These are phyloP conservation scores for Diaporthe citri DNA, from an alignment of 2,329 filamentous ascomycete genomes.

Conservation along the genomic window DNA sequence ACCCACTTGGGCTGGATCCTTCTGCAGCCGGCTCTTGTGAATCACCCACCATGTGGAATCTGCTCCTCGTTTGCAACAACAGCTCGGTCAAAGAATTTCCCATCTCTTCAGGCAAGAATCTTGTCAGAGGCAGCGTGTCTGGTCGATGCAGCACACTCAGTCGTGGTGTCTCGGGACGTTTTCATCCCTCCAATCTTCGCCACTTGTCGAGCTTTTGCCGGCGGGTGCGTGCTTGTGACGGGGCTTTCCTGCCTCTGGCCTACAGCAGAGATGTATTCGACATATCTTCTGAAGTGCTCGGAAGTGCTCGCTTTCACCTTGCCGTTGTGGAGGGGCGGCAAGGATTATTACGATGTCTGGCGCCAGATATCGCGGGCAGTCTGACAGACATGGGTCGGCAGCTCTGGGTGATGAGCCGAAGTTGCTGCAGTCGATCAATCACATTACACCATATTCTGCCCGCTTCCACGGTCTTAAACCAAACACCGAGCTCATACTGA, in stretches of 20 bases:
- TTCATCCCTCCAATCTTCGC: constrained; percentile 32
- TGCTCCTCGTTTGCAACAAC: constrained; percentile 31
- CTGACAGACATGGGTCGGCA: neutral
- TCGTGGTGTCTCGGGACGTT: constrained; percentile 8
- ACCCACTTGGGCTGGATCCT: constrained; percentile 28
- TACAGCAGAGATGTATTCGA: neutral
- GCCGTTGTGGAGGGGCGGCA: constrained; percentile 27
- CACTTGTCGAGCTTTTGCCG: constrained; percentile 25
- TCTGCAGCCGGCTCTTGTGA: constrained; percentile 18
- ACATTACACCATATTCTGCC: neutral
- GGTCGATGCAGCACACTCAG: constrained; percentile 19
- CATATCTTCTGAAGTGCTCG: constrained; percentile 29
- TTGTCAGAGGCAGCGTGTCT: constrained; percentile 24
- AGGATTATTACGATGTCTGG: constrained; percentile 35
- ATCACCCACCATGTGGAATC: constrained; percentile 10
- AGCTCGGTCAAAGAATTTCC: neutral
- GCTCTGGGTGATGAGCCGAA: neutral
- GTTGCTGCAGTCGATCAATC: neutral
- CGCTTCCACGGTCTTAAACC: neutral
- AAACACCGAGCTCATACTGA: neutral
- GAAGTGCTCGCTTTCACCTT: constrained; percentile 35
- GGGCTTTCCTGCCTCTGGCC: constrained; percentile 19
- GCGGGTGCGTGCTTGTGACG: constrained; percentile 27
- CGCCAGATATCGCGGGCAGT: constrained; percentile 46
- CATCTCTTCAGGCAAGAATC: constrained; percentile 22